Base-by-base conservation (phyloP, 1,284 basidiomycete genomes). In the Moesziomyces antarcticus region DNA sequence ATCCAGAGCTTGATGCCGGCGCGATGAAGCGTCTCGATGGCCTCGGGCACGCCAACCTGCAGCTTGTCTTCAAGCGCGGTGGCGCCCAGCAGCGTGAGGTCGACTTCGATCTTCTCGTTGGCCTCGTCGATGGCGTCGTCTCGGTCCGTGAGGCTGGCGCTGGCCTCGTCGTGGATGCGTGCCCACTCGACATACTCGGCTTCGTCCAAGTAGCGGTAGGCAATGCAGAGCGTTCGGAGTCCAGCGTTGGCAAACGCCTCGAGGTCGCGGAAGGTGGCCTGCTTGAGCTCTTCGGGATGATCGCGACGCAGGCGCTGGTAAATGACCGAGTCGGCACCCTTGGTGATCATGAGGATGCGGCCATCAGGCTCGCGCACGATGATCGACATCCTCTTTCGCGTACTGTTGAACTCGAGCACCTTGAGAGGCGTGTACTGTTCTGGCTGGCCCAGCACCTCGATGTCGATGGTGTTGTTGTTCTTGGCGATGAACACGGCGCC, bases 1-100 rank as follows among this genome's bases (percentile, higher is more conserved):
- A 95, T 94, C 95, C 96, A 99, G 3, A 99, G 86, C 86, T 97
- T 98, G 87, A 99, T 97, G 9, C 95, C 95, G 0, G 95, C 96
- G 44, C 89, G 87, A 82, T 97, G 95, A 20, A 99, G 87, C 62
- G 88, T 92, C 77, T 94, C 93, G 76, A 99, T 98, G 0, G 96
- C 92, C 66, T 97, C 94, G 0, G 96, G 96, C 1, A 99, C 95
- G 27, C 96, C 95, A 78, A 92, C 93, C 84, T 99, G 96, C 69
- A 98, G 86, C 87, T 97, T 97, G 85, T 98, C 96, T 85, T 99
- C 95, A 53, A 99, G 85, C 3, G 95, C 95, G 0, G 96, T 98
- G 3, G 95, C 96, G 1, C 96, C 95, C 4, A 99, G 87, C 56
- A 99, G 91, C 18, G 86, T 85, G 50, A 99, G 85, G 37, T 89